phyloP scores from a whole-genome alignment of 345 rosid species.

The Citrus medica region DNA sequence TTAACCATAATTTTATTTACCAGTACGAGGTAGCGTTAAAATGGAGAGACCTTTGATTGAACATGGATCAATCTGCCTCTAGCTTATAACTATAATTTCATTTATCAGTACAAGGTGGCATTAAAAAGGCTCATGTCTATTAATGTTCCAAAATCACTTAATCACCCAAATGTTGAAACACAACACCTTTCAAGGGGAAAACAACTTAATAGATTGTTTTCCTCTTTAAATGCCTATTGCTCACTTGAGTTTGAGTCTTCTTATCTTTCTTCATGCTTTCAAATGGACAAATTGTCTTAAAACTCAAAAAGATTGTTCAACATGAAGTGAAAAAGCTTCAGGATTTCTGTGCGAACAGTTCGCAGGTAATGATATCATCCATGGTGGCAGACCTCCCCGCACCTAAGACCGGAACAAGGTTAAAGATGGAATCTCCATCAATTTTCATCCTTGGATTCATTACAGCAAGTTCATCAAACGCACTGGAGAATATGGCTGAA shows the following conservation, averaged over 20 bases:
- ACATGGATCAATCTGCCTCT: too few species aligned
- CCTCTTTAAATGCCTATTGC: background rate
- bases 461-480: slow-evolving; percentile 49
- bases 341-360: slow-evolving; percentile 55
- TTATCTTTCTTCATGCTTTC: background rate
- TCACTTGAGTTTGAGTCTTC: background rate
- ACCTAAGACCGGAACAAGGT: slow-evolving; percentile 65
- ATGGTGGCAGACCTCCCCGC: slow-evolving; percentile 56
- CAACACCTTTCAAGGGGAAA: background rate
- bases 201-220: too few species aligned
- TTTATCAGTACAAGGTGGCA: too few species aligned
- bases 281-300: background rate
- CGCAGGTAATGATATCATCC: slow-evolving; percentile 66
- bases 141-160: too few species aligned
- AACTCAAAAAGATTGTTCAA: background rate
- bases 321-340: slow-evolving; percentile 19
- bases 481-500: slow-evolving; percentile 32
- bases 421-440: slow-evolving; percentile 42
- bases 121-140: too few species aligned
- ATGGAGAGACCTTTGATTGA: too few species aligned
- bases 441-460: slow-evolving; percentile 17
- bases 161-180: background rate
- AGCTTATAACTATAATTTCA: too few species aligned
- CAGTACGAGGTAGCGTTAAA: too few species aligned
- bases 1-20: too few species aligned